Conservation (phyloP, 179 eudicot species). For the Amaranthus tricolor region DNA sequence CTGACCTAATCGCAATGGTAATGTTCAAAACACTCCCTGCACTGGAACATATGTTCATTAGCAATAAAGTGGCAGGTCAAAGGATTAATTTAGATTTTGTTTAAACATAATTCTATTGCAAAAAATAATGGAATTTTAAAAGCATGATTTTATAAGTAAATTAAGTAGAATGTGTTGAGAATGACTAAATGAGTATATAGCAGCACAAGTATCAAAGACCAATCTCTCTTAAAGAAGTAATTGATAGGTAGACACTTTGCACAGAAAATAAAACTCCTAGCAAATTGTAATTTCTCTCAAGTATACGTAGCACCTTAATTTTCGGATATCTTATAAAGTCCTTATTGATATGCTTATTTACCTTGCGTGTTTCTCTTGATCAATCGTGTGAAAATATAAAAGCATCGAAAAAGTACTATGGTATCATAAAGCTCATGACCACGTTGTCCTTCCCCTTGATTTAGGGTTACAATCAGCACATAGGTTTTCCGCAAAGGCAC, state of each 20-base stretch:
- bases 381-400: background rate
- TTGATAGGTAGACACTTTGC: background rate
- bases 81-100: background rate
- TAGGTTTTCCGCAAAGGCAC: too few species aligned
- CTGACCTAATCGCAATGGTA: background rate
- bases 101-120: background rate
- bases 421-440: background rate
- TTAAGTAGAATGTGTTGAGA: background rate
- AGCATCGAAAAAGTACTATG: background rate
- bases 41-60: background rate
- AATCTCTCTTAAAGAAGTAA: background rate
- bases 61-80: background rate
- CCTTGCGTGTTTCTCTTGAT: background rate
- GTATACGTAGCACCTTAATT: background rate
- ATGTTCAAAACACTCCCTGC: background rate
- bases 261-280: background rate
- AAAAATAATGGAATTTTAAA: background rate
- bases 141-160: background rate
- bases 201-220: background rate
- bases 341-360: background rate
- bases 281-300: background rate
- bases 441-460: background rate
- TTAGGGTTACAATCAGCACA: background rate
- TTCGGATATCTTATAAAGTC: background rate
- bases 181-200: background rate